Evolutionary conservation across 306 rosid species (phyloP).

Genomic region (Alnus rubra): DNA sequence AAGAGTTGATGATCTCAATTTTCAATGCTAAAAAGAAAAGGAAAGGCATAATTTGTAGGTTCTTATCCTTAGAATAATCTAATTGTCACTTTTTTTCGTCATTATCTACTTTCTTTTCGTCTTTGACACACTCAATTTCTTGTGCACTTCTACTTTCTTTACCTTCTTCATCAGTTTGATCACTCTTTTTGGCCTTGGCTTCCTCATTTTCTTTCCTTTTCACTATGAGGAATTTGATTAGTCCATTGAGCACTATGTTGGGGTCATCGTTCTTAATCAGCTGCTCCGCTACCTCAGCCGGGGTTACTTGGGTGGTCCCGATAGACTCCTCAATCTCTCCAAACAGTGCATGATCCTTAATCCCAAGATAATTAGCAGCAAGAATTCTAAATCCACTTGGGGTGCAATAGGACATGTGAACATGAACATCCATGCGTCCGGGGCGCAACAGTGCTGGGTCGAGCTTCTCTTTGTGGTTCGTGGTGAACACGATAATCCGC

Average conservation of each 20-base stretch:
- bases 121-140: neutral
- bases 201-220: conserved; percentile 34
- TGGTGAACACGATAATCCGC: conserved; percentile 52
- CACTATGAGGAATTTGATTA: conserved; percentile 30
- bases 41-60: no score
- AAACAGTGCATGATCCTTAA: conserved; percentile 32
- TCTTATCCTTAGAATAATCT: neutral
- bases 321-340: conserved; percentile 28
- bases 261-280: conserved; percentile 27
- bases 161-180: conserved; percentile 2
- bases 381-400: conserved; percentile 36
- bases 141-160: conserved; percentile 5
- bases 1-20: no score
- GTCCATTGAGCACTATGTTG: conserved; percentile 13
- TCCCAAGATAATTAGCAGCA: conserved; percentile 41
- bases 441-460: conserved; percentile 49
- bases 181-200: conserved; percentile 13
- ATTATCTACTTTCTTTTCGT: neutral
- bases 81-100: neutral
- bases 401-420: conserved; percentile 57
- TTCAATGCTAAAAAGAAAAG: no score
- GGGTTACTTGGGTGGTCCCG: conserved; percentile 29
- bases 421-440: conserved; percentile 55
- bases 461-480: conserved; percentile 50
- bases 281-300: conserved; percentile 45